Conservation (phyloP, 73 alveolate genomes). For the Vitrella brassicaformis region DNA sequence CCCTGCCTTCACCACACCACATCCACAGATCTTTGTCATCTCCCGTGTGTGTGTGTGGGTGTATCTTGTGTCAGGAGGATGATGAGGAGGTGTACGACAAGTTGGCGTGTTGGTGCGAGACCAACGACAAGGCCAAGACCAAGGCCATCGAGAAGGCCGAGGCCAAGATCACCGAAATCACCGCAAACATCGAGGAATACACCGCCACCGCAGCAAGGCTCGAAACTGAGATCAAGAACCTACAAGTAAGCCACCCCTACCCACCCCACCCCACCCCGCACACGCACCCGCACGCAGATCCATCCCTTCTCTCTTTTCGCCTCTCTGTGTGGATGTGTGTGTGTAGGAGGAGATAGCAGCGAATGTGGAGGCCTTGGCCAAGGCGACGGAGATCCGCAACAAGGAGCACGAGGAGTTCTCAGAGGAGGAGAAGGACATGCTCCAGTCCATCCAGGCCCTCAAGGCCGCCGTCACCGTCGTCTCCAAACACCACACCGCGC, state of each 20-base stretch:
- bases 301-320: too few species aligned
- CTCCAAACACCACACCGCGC: background rate
- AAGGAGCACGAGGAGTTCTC: slow-evolving; percentile 21
- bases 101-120: background rate
- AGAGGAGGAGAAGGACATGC: slow-evolving; percentile 26
- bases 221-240: background rate
- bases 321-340: too few species aligned
- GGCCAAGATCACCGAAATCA: background rate
- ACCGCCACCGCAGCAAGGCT: background rate
- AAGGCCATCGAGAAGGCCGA: background rate
- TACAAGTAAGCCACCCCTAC: background rate
- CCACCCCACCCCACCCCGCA: background rate
- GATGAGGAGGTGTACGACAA: background rate
- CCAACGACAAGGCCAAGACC: background rate
- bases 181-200: background rate
- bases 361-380: slow-evolving; percentile 9
- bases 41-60: too few species aligned
- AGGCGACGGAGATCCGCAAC: slow-evolving; percentile 12
- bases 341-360: slow-evolving; percentile 15
- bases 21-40: too few species aligned
- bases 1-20: too few species aligned
- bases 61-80: too few species aligned
- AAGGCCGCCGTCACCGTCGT: slow-evolving; percentile 11
- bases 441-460: slow-evolving; percentile 13
- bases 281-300: too few species aligned